Conservation (phyloP, 805 yeast genomes). For the Millerago galiae region DNA sequence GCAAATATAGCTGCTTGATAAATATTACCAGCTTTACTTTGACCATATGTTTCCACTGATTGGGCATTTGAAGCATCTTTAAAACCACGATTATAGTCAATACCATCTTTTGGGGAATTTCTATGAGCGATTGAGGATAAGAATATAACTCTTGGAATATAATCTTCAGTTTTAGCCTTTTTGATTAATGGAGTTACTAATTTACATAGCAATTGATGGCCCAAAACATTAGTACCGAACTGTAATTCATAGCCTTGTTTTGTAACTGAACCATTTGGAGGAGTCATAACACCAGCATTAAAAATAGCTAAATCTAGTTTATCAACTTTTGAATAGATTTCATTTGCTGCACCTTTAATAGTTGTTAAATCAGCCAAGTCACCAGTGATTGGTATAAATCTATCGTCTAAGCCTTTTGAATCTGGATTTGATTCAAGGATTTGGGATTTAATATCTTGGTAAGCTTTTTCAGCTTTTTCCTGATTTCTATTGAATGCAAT, state of each 20-base stretch:
- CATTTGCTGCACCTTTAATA: constrained; percentile 31
- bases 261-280: constrained; percentile 31
- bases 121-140: constrained; percentile 35
- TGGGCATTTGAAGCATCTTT: constrained; percentile 5
- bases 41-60: constrained; percentile 25
- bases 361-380: constrained; percentile 37
- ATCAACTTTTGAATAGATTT: constrained; percentile 20
- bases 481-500: constrained; percentile 31
- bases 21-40: constrained; percentile 37
- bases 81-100: constrained; percentile 29
- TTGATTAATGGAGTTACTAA: constrained; percentile 32
- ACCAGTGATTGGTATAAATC: constrained; percentile 21
- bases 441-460: constrained; percentile 23
- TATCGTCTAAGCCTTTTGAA: constrained; percentile 11
- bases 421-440: constrained; percentile 15
- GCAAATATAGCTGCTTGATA: constrained; percentile 33
- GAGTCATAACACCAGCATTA: constrained; percentile 41
- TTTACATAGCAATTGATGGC: constrained; percentile 38
- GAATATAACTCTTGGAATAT: constrained; percentile 37
- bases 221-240: constrained; percentile 41
- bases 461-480: constrained; percentile 26
- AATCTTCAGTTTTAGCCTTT: constrained; percentile 21
- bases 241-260: constrained; percentile 41
- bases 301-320: constrained; percentile 32
- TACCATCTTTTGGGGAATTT: constrained; percentile 26